Evolutionary conservation across 495 filamentous ascomycete species (phyloP), one percentile per base, ranked within the genome.

Genomic region (Neohortaea acidophila): DNA sequence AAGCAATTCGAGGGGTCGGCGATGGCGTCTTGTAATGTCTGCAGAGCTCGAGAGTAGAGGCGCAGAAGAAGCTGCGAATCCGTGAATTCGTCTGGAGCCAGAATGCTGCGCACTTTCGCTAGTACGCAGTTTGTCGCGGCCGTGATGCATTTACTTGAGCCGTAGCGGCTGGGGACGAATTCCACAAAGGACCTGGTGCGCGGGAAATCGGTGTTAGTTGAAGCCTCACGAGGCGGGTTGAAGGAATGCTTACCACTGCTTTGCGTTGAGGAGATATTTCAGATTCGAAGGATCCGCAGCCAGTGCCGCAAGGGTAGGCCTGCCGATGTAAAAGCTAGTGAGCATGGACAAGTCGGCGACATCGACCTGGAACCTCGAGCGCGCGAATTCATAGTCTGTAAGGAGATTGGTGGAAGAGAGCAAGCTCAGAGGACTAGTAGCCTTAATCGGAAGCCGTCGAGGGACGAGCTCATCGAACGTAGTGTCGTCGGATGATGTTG

Each of bases 11-110:
- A 36, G 2, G 40, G 34, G 39, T 41, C 28, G 20, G 31, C 30
- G 7, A 56, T 39, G 14, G 53, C 53, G 12, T 40, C 27, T 28
- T 53, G 53, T 21, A 53, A 41, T n/a, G 38, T 42, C n/a, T 39
- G 38, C 4, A 56, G 35, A 0, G 53, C 53, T 19, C 49, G 51
- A 10, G 40, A 41, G 34, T 56, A 56, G 11, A 47, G 35, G 18
- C 33, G 17, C 17, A 33, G 38, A 26, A 14, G 34, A 12, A 39
- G 21, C 9, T 21, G 30, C n/a, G 27, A 20, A 23, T 26, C 24
- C 15, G 36, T 27, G 10, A n/a, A n/a, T n/a, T 33, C 25, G 1
- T 39, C 21, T 1, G 44, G 44, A 2, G 31, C 33, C 10, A 48
- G 33, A 5, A 36, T 25, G 8, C 21, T 33, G 12, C 35, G 39